Conservation (phyloP, 768 basidiomycete genomes). For the Aureoboletus auriporus region DNA sequence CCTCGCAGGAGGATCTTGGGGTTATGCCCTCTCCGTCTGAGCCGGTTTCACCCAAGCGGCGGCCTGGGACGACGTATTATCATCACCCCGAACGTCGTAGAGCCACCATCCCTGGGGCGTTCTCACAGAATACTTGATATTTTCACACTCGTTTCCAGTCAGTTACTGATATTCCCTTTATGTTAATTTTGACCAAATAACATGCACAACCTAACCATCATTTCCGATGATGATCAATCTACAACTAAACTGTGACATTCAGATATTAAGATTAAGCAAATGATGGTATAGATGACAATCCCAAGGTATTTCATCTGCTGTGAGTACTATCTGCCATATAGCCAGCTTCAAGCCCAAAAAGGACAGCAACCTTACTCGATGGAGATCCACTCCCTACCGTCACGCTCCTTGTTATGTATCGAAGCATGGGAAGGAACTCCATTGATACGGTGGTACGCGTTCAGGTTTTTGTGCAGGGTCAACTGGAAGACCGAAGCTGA, state of each 20-base stretch:
- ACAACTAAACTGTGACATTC: background rate
- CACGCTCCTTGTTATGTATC: conserved; percentile 54
- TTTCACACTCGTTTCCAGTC: background rate
- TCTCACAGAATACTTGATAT: conserved; percentile 25
- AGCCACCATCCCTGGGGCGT: conserved; percentile 58
- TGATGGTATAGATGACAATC: conserved; percentile 16
- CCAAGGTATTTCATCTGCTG: conserved; percentile 9
- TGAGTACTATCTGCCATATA: conserved; percentile 1
- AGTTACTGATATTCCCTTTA: background rate
- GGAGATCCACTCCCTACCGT: conserved; percentile 23
- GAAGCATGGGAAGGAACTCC: conserved; percentile 81
- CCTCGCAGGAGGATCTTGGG: conserved; percentile 25
- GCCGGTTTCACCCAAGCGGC: conserved; percentile 41
- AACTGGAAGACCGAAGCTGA: conserved; percentile 93
- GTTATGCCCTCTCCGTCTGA: conserved; percentile 16
- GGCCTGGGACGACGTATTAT: conserved; percentile 71
- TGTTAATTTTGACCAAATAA: background rate
- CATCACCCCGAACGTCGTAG: conserved; percentile 73
- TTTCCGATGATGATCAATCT: too few relatives aligned
- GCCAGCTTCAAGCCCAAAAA: background rate
- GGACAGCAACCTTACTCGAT: conserved; percentile 16
- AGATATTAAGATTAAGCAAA: conserved; percentile 26
- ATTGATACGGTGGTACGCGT: conserved; percentile 88
- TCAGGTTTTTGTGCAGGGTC: conserved; percentile 97
- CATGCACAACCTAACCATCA: background rate